phyloP scores from a whole-genome alignment of 768 basidiomycete genomes.

The Suillus alpinus region DNA sequence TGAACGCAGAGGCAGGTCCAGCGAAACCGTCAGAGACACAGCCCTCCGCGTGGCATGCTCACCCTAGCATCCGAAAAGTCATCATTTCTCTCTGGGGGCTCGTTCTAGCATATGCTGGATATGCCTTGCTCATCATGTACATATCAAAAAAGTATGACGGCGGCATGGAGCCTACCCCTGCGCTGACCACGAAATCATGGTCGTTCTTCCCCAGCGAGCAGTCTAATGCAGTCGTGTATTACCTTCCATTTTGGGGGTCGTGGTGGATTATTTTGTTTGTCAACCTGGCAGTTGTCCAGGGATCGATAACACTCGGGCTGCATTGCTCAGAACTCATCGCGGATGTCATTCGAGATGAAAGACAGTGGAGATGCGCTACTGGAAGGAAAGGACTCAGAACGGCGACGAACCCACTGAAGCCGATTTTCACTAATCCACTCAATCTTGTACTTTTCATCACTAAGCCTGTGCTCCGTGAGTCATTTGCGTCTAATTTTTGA shows the following conservation, averaged over 20 bases:
- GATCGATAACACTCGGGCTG: constrained; percentile 25
- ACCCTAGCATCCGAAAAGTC: constrained; percentile 22
- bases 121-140: constrained; percentile 17
- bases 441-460: constrained; percentile 15
- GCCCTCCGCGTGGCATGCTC: constrained; percentile 28
- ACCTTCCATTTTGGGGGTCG: not conserved
- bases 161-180: not conserved
- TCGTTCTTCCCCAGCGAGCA: constrained; percentile 23
- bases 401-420: constrained; percentile 18
- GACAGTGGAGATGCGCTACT: constrained; percentile 24
- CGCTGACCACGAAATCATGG: constrained; percentile 11
- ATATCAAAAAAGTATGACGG: constrained; percentile 4
- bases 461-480: constrained; percentile 28
- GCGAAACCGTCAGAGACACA: constrained; percentile 14
- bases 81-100: constrained; percentile 23
- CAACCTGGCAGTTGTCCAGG: constrained; percentile 26
- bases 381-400: constrained; percentile 13
- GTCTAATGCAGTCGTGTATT: constrained; percentile 19
- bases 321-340: constrained; percentile 27
- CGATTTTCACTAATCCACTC: constrained; percentile 18
- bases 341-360: constrained; percentile 29
- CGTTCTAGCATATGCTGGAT: constrained; percentile 16
- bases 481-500: not conserved
- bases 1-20: constrained; percentile 8
- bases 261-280: constrained; percentile 25